Base-by-base conservation (phyloP, 129 eudicot genomes). In the Flaveria linearis region DNA sequence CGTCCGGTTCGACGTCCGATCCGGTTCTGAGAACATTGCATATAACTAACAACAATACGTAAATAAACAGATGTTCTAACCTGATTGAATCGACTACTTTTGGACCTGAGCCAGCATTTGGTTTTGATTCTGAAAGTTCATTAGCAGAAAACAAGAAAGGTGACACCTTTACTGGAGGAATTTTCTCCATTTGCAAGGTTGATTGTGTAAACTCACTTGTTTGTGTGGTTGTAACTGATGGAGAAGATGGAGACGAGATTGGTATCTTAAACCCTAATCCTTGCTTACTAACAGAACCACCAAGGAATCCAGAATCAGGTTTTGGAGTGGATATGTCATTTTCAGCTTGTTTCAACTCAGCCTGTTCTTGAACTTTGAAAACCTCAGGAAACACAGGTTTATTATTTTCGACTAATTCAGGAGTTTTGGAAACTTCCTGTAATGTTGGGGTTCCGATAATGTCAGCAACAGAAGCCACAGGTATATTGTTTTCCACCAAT, bases 321-420 rank as follows among this genome's bases (percentile, higher is more conserved):
- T 58, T 77, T 67, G 74, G 78, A 10, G 22, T 39, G 53, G 78
- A 67, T 45, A 45, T 18, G 51, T 53, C 56, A 3, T 15, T 70
- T 20, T 51, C 77, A 56, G 81, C 76, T 66, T 82, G 56, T 66
- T 80, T 89, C 33, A 22, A 28, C 72, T 81, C 84, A 16, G 70
- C 36, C 47, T 23, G 16, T 26, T 80, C 75, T 43, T 77, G 75
- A 71, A 57, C 8, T 68, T 76, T 89, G 18, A 47, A 49, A 72
- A 45, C 62, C 69, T 74, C 80, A 18, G 84, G 30, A 30, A 67
- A 58, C 64, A 30, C 42, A 9, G 79, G 76, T 65, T 64, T 65
- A 56, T 71, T 74, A 67, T 57, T 41, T 57, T 67, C 80, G 4
- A 75, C 56, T 58, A 39, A 62, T 74, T 68, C 71, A 36, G 71